Conservation (phyloP, 2,329 filamentous ascomycete species). For the Xylaria hypoxylon region DNA sequence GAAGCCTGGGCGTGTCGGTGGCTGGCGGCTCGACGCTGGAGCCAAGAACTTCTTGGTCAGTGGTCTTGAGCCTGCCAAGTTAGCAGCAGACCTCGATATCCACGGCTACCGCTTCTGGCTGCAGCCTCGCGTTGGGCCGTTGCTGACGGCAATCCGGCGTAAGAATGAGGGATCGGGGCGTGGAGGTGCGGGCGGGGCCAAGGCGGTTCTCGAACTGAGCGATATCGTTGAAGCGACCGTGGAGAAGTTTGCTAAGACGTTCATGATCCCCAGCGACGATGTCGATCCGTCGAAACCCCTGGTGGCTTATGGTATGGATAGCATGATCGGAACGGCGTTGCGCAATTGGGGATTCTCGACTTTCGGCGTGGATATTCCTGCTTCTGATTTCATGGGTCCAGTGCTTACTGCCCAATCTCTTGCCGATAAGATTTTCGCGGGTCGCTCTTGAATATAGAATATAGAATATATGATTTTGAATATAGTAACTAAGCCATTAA, state of each 20-base stretch:
- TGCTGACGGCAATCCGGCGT: conserved; percentile 32
- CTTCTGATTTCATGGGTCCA: conserved; percentile 34
- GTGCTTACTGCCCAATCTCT: conserved; percentile 34
- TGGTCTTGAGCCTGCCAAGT: conserved; percentile 32
- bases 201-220: conserved; percentile 27
- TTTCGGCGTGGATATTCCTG: conserved; percentile 31
- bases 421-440: conserved; percentile 32
- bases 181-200: conserved; percentile 29
- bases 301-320: conserved; percentile 37
- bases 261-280: conserved; percentile 33
- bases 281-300: conserved; percentile 34
- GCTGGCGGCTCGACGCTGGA: conserved; percentile 31
- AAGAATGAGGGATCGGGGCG: conserved; percentile 30
- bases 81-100: conserved; percentile 35
- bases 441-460: conserved; percentile 17
- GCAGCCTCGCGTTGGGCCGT: conserved; percentile 32
- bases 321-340: conserved; percentile 37
- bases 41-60: conserved; percentile 37
- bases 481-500: too few species aligned
- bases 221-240: conserved; percentile 33
- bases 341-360: conserved; percentile 37
- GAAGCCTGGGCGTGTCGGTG: conserved; percentile 31
- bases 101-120: conserved; percentile 36
- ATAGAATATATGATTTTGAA: conserved; percentile 1
- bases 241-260: conserved; percentile 37